Conservation (phyloP, 2,329 filamentous ascomycete genomes). For the Aureobasidium melanogenum region DNA sequence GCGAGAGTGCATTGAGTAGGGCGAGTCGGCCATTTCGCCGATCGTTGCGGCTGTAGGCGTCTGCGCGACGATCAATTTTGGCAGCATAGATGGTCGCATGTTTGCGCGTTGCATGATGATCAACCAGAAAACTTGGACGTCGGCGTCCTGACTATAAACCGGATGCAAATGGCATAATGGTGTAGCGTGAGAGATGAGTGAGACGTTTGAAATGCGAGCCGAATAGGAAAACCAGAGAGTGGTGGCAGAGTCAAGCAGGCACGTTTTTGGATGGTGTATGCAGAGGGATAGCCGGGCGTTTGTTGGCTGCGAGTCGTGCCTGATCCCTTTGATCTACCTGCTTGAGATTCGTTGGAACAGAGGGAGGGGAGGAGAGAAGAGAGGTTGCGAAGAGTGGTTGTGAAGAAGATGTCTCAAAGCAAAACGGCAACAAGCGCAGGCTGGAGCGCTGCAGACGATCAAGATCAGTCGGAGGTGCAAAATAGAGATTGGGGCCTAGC, state of each 20-base stretch:
- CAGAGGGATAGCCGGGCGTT: background rate
- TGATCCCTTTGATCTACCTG: background rate
- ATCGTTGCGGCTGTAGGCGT: slow-evolving; percentile 24
- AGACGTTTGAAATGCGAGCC: background rate
- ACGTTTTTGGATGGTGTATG: background rate
- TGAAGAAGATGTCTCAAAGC: slow-evolving; percentile 10
- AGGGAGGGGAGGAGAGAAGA: background rate
- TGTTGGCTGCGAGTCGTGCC: background rate
- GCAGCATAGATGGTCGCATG: slow-evolving; percentile 31
- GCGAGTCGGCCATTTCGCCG: slow-evolving; percentile 15
- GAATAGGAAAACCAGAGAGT: background rate
- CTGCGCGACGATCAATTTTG: slow-evolving; percentile 28
- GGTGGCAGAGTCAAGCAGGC: background rate
- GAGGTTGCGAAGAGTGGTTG: background rate
- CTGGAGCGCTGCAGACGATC: background rate
- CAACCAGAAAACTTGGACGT: background rate
- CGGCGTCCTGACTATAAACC: slow-evolving; percentile 12
- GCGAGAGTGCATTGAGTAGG: slow-evolving; percentile 26
- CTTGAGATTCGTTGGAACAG: background rate
- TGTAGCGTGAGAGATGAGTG: background rate
- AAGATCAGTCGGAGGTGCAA: slow-evolving; percentile 4
- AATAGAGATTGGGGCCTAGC: slow-evolving; percentile 8
- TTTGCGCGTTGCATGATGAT: slow-evolving; percentile 12
- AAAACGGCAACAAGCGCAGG: slow-evolving; percentile 7
- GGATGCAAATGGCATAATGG: slow-evolving; percentile 4